Evolutionary conservation across 1,284 basidiomycete species (phyloP).

Genomic region (Leccinum fallax): DNA sequence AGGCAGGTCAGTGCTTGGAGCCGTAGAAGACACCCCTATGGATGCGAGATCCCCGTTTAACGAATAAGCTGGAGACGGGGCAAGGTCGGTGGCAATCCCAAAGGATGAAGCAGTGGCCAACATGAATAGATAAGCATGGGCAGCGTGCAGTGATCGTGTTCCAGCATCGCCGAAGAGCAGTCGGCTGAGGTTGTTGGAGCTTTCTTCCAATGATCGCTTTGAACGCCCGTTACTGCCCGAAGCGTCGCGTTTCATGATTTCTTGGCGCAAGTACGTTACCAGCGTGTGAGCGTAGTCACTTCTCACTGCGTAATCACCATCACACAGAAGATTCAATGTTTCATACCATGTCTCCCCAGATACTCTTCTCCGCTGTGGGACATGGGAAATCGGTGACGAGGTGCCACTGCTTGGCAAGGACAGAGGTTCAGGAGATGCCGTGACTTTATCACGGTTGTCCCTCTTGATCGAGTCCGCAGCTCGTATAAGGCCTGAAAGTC

Average conservation of each 20-base stretch:
- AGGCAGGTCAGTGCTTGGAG: conserved; percentile 36
- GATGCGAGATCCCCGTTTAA: conserved; percentile 35
- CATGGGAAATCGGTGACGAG: conserved; percentile 30
- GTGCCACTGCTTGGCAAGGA: conserved; percentile 21
- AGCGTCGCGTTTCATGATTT: conserved; percentile 65
- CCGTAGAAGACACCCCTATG: conserved; percentile 41
- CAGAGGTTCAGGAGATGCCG: conserved; percentile 22
- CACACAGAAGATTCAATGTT: conserved; percentile 81
- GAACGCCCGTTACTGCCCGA: conserved; percentile 47
- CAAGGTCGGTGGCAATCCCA: conserved; percentile 44
- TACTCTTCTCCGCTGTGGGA: conserved; percentile 69
- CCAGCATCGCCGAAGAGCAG: conserved; percentile 66
- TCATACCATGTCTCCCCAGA: conserved; percentile 88
- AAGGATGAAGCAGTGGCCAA: conserved; percentile 72
- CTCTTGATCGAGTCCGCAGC: conserved; percentile 55
- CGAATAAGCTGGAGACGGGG: conserved; percentile 46
- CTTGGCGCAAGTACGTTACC: conserved; percentile 71
- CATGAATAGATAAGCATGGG: conserved; percentile 78
- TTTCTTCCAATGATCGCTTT: conserved; percentile 44
- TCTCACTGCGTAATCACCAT: conserved; percentile 72
- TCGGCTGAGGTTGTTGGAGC: conserved; percentile 47
- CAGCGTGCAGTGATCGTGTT: conserved; percentile 73
- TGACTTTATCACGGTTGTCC: conserved; percentile 32
- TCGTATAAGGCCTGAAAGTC: conserved; percentile 71
- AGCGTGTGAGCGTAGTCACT: conserved; percentile 76